Percentiles rank a stretch among this genome's conserved stretches.
Conservation (phyloP, 805 yeast species). For the Tetrapisispora arboricola region DNA sequence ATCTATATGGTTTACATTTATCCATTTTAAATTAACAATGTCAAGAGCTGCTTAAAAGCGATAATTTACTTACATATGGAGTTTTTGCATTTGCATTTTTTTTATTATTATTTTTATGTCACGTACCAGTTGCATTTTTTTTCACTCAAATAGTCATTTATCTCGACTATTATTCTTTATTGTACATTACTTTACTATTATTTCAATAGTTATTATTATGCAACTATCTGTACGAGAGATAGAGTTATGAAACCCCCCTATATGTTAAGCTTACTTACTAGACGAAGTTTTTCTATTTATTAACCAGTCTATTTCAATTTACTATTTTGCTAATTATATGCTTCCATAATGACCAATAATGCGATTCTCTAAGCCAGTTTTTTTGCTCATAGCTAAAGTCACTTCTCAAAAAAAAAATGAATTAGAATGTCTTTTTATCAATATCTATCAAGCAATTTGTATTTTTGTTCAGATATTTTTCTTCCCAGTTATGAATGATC, state of each 20-base stretch:
- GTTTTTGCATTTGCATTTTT: constrained; percentile 1
- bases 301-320: too few relatives aligned
- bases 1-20: constrained; percentile 2
- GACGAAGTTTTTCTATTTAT: too few relatives aligned
- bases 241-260: background rate
- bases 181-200: background rate
- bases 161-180: background rate
- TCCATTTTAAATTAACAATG: background rate
- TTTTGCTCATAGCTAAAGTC: background rate
- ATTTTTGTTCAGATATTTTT: too few relatives aligned
- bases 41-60: background rate
- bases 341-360: background rate
- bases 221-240: background rate
- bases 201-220: background rate
- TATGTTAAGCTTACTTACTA: constrained; percentile 1
- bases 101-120: background rate
- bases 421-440: too few relatives aligned
- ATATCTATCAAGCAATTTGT: too few relatives aligned
- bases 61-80: constrained; percentile 1
- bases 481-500: too few relatives aligned
- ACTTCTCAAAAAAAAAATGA: background rate
- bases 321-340: too few relatives aligned
- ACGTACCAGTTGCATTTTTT: background rate
- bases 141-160: background rate
- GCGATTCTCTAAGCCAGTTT: background rate